Evolutionary conservation across 306 rosid species (phyloP).

Genomic region (Malus asiatica): DNA sequence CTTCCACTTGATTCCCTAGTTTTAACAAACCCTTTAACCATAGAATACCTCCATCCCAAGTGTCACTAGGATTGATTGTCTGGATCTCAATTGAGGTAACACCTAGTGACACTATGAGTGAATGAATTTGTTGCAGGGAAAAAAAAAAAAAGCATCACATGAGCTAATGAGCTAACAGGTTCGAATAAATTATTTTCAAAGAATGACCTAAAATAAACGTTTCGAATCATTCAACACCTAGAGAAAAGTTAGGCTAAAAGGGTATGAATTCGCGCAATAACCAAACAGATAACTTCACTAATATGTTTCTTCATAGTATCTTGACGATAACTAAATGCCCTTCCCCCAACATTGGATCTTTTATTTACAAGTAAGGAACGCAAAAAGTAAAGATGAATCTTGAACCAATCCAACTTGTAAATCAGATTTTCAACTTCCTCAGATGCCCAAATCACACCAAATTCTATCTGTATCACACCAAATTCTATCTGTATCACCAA

Average conservation of each 20-base stretch:
- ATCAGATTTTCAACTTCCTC: not conserved
- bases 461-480: not conserved
- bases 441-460: not conserved
- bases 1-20: slow-evolving; percentile 48
- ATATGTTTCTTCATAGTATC: not conserved
- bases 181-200: too few species aligned
- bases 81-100: slow-evolving; percentile 66
- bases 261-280: not conserved
- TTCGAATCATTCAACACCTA: too few species aligned
- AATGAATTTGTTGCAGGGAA: slow-evolving; percentile 65
- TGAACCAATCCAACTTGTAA: not conserved
- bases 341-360: not conserved
- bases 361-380: not conserved
- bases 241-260: too few species aligned
- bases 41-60: slow-evolving; percentile 80
- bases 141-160: not conserved
- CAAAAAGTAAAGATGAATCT: not conserved
- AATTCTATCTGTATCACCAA: not conserved
- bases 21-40: slow-evolving; percentile 83
- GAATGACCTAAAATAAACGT: too few species aligned
- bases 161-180: not conserved
- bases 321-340: not conserved
- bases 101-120: slow-evolving; percentile 50
- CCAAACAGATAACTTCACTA: not conserved
- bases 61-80: slow-evolving; percentile 75